Conservation (phyloP, 768 basidiomycete species). For the Sporobolomyces roseus region DNA sequence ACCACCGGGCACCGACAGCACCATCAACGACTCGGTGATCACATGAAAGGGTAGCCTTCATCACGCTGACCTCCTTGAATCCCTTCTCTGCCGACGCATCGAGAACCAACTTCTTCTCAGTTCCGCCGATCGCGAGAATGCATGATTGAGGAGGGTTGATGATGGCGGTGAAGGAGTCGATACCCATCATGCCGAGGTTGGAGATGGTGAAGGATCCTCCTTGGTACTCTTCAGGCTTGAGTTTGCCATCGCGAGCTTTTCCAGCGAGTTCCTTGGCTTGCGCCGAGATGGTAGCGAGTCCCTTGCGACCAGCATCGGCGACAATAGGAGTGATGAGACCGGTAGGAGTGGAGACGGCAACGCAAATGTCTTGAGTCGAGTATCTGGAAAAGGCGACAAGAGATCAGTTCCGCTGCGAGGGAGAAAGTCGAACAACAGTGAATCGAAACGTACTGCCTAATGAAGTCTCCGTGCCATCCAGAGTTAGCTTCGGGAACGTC, state of each 20-base stretch:
- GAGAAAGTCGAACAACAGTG: background rate
- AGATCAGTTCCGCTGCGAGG: conserved; percentile 3
- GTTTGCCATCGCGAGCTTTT: conserved; percentile 94
- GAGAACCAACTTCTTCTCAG: conserved; percentile 76
- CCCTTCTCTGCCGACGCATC: conserved; percentile 87
- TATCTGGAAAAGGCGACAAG: conserved; percentile 56
- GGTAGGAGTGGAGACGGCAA: conserved; percentile 92
- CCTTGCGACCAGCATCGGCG: conserved; percentile 86
- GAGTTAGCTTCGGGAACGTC: conserved; percentile 98
- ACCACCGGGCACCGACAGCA: conserved; percentile 86
- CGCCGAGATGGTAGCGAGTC: conserved; percentile 83
- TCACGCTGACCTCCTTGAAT: conserved; percentile 82
- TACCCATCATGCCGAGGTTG: conserved; percentile 96
- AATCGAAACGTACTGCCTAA: conserved; percentile 73
- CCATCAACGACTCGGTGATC: conserved; percentile 97
- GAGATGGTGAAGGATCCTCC: conserved; percentile 99
- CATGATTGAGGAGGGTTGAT: conserved; percentile 98
- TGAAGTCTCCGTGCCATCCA: conserved; percentile 92
- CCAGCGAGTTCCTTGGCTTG: conserved; percentile 88
- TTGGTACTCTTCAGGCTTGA: conserved; percentile 94
- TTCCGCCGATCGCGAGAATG: conserved; percentile 90
- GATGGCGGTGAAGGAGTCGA: conserved; percentile 88
- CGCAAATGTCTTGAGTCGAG: conserved; percentile 92
- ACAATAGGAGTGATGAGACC: conserved; percentile 97
- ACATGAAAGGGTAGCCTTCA: conserved; percentile 93